Evolutionary conservation across 345 rosid species (phyloP).

Genomic region (Syzygium oleosum): DNA sequence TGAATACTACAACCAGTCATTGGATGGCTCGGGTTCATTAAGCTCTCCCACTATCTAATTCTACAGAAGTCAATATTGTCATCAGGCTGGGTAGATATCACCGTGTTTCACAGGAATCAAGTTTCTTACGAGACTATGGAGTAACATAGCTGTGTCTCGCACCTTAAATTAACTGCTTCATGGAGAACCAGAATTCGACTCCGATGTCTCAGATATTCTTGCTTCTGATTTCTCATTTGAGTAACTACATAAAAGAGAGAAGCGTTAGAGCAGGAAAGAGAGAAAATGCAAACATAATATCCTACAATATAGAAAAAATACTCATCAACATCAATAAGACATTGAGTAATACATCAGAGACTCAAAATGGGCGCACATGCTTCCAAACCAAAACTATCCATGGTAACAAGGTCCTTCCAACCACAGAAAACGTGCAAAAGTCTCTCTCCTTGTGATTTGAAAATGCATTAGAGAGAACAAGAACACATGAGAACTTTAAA

Average conservation of each 20-base stretch:
- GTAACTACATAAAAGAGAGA: slow-evolving; percentile 32
- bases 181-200: slow-evolving; percentile 31
- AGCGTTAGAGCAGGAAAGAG: neutral
- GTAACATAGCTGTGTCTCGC: neutral
- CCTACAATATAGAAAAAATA: neutral
- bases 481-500: neutral
- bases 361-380: neutral
- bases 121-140: neutral
- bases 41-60: neutral
- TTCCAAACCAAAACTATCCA: neutral
- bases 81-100: neutral
- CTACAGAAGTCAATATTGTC: neutral
- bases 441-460: neutral
- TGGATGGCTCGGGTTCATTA: neutral
- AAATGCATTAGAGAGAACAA: neutral
- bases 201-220: slow-evolving; percentile 30
- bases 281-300: neutral
- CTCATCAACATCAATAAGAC: neutral
- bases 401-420: neutral
- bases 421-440: neutral
- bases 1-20: neutral
- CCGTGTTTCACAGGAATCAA: neutral
- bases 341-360: neutral
- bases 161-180: slow-evolving; percentile 20
- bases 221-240: slow-evolving; percentile 80